Percentiles rank a stretch among this genome's conserved stretches.
These are phyloP conservation scores for Magnolia changhungtana DNA, from an alignment of 164 flowering plant genomes.

Conservation along the genomic window DNA sequence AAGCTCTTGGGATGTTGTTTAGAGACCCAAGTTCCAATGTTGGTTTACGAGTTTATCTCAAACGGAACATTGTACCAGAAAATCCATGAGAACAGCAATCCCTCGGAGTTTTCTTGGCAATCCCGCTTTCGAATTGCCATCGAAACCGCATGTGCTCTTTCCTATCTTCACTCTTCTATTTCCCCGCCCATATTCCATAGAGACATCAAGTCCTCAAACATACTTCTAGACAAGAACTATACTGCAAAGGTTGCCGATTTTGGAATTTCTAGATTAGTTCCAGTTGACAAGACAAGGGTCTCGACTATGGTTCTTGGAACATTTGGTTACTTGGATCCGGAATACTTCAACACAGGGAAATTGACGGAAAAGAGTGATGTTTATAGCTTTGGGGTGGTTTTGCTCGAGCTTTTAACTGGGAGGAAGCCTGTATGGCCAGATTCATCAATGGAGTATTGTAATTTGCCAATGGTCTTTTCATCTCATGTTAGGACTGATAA, in stretches of 20 bases:
- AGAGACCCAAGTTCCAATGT: conserved; percentile 4
- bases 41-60: conserved; percentile 3
- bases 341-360: conserved; percentile 25
- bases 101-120: background rate
- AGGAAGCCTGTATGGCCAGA: conserved; percentile 11
- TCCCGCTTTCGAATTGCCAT: background rate
- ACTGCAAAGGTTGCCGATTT: conserved; percentile 2
- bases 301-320: conserved; percentile 33
- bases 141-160: conserved; percentile 1
- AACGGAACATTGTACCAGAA: conserved; percentile 4
- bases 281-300: background rate
- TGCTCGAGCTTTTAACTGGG: conserved; percentile 22
- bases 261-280: conserved; percentile 1
- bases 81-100: background rate
- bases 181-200: no score
- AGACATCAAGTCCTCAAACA: background rate
- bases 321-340: conserved; percentile 32
- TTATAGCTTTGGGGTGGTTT: conserved; percentile 27
- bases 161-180: background rate
- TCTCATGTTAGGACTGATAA: background rate
- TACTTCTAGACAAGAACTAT: background rate
- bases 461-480: conserved; percentile 7
- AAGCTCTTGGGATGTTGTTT: conserved; percentile 7
- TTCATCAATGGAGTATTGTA: conserved; percentile 5
- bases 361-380: conserved; percentile 26